Base-by-base conservation (phyloP, 2,329 filamentous ascomycete species). In the Macroventuria anomochaeta region DNA sequence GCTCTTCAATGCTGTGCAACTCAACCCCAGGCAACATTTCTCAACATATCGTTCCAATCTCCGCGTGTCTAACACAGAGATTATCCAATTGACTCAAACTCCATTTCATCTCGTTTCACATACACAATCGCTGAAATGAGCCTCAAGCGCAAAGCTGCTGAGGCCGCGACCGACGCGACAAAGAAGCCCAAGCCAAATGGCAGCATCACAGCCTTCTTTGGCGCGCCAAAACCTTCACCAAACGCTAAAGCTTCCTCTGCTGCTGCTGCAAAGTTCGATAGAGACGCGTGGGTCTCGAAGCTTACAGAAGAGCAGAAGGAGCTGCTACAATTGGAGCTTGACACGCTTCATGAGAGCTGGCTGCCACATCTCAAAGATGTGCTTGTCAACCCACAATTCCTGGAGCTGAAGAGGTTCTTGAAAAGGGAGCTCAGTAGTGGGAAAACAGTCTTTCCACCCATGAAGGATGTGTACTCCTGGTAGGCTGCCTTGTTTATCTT, bases 391-490 rank as follows among this genome's bases (percentile, higher is more conserved):
- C 85, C 86, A 20, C 88, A 93, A 54, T 99, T 99, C 70, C 79
- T 99, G 39, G 85, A 90, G 2, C 77, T 99, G 61, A 99, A 99
- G 81, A 83, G 84, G 43, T 99, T 97, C 74, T 77, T 99, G 47
- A 87, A 90, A 69, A 84, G 83, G 47, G 95, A 99, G 78, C 83
- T 88, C 46, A 83, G 84, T 13, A 81, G 83, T 1, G 88, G 88
- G 2, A 88, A 87, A 76, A 93, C 88, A 68, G 84, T 96, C 63
- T 99, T 96, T 67, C 95, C 95, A 3, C 93, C 93, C 0, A 82
- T 86, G 64, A 83, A 91, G 61, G 93, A 99, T 67, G 86, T 99
- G 11, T 99, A 99, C 76, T 95, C 91, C 61, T 99, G 95, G 95
- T 96, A 80, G n/a, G n/a, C n/a, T n/a, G n/a, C n/a, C n/a, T n/a